Evolutionary conservation across 2,329 filamentous ascomycete genomes (phyloP), one percentile per base, ranked within the genome.

Genomic region (Claviceps sp.): DNA sequence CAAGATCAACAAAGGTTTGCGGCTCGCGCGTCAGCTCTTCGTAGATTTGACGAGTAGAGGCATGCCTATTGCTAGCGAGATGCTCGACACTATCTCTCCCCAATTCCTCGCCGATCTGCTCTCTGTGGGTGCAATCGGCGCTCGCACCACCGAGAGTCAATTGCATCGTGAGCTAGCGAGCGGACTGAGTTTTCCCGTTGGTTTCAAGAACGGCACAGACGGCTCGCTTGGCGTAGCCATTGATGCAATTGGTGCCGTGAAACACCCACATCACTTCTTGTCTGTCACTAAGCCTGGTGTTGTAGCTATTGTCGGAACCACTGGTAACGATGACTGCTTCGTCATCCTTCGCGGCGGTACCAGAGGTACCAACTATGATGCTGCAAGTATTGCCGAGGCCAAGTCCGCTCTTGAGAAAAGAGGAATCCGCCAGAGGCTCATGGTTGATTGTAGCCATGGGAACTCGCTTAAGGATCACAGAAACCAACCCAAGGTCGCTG

Each of bases 121-220:
- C 68, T 95, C 89, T 0, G 84, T 97, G 26, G 93, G 93, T 55
- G 93, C 93, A 54, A 94, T 98, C 64, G 93, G 93, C 56, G 93
- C 93, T 45, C 82, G 93, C 59, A 98, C 93, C 43, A 98, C 93
- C 47, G 93, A 98, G 73, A 93, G 87, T 52, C 93, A 98, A 73
- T 77, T 97, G 58, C 93, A 98, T 73, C 85, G 93, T 58, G 93
- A 98, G 74, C 81, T 98, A 56, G 93, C 93, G 5, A 94, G 87
- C 34, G 93, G 93, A 61, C 79, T 97, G 50, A 95, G 88, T 54
- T 97, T 96, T 84, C 93, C 93, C 24, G 90, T 98, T 59, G 93
- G 93, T 54, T 98, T 96, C 85, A 98, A 98, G 82, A 98, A 98
- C 71, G 93, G 93, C 56, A 98, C 93, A 22, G 93, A 98, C 64